Evolutionary conservation across 345 rosid species (phyloP).

Genomic region (Gossypium turneri): DNA sequence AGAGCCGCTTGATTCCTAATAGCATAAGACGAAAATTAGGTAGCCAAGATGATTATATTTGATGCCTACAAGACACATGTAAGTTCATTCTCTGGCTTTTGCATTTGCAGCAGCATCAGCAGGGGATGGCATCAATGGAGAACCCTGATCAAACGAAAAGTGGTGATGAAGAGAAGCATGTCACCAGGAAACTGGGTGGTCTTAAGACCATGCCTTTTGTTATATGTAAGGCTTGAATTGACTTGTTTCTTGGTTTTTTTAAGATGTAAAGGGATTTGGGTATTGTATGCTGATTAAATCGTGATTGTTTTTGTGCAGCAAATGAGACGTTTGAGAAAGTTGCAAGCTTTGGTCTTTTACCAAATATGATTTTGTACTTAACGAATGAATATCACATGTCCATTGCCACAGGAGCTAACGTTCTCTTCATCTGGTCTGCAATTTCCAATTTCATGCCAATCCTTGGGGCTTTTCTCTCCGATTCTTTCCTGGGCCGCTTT

Average conservation of each 20-base stretch:
- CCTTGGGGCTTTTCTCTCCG: constrained; percentile 46
- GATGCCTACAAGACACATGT: background rate
- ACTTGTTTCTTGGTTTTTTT: background rate
- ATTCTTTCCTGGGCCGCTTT: constrained; percentile 51
- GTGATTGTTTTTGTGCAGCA: constrained; percentile 30
- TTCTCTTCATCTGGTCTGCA: constrained; percentile 43
- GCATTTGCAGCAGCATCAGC: background rate
- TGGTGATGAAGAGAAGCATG: background rate
- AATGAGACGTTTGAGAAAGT: constrained; percentile 55
- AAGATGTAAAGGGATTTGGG: background rate
- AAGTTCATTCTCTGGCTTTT: background rate
- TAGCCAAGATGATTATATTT: background rate
- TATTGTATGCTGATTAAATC: background rate
- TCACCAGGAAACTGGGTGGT: constrained; percentile 38
- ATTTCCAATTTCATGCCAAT: constrained; percentile 35
- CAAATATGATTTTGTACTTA: constrained; percentile 46
- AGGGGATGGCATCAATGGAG: background rate
- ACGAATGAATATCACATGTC: constrained; percentile 33
- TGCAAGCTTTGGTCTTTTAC: constrained; percentile 37
- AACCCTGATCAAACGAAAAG: background rate
- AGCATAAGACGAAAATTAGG: background rate
- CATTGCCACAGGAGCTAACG: constrained; percentile 28
- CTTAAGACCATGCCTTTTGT: constrained; percentile 46
- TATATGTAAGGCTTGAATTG: constrained; percentile 28
- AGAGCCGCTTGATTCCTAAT: background rate